A percentile compares a stretch with the other conserved stretches of the same genome.
These are phyloP conservation scores for Middelhovenomyces tepae DNA, from an alignment of 805 yeast genomes.

Conservation along the genomic window DNA sequence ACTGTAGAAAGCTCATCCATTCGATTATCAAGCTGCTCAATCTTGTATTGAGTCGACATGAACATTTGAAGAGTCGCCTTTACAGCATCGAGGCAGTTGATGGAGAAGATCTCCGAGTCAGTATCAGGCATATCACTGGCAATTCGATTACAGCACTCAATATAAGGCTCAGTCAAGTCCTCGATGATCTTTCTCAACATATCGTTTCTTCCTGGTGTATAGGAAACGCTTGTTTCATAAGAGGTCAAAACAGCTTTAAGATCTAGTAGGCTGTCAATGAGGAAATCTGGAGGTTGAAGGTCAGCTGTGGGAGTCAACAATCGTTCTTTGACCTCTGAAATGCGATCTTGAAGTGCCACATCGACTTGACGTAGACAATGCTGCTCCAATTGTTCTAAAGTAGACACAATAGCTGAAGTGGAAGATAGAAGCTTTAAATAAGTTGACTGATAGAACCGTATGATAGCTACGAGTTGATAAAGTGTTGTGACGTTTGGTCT, in stretches of 20 bases:
- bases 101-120: conserved; percentile 22
- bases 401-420: conserved; percentile 21
- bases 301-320: conserved; percentile 36
- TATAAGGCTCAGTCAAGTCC: conserved; percentile 26
- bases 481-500: conserved; percentile 51
- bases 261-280: conserved; percentile 54
- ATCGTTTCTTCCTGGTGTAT: conserved; percentile 11
- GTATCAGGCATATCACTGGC: conserved; percentile 23
- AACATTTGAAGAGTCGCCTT: conserved; percentile 22
- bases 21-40: conserved; percentile 22
- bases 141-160: conserved; percentile 23
- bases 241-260: conserved; percentile 49
- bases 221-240: conserved; percentile 28
- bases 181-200: conserved; percentile 21
- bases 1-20: conserved; percentile 21
- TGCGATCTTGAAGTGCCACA: conserved; percentile 32
- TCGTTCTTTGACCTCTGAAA: conserved; percentile 27
- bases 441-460: conserved; percentile 62
- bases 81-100: conserved; percentile 30
- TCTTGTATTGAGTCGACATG: conserved; percentile 22
- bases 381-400: conserved; percentile 26
- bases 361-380: conserved; percentile 34
- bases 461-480: conserved; percentile 49
- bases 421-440: conserved; percentile 36
- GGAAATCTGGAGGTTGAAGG: conserved; percentile 78